These are phyloP conservation scores for Scleroderma bovista DNA, from an alignment of 768 basidiomycete genomes.

Conservation along the genomic window DNA sequence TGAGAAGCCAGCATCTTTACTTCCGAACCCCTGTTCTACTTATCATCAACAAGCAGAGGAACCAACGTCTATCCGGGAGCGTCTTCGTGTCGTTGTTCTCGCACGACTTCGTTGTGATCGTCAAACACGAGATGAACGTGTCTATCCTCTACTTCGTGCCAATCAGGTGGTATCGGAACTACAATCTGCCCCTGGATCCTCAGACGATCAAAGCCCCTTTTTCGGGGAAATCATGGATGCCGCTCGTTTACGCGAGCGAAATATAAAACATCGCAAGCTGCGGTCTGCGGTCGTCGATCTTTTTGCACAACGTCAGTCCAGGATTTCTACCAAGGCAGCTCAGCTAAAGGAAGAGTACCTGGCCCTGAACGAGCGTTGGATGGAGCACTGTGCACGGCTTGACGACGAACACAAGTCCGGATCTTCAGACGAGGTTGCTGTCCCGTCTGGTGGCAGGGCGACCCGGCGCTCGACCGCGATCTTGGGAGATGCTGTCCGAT, in stretches of 20 bases:
- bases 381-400: slow-evolving; percentile 61
- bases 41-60: slow-evolving; percentile 11
- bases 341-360: slow-evolving; percentile 63
- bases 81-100: slow-evolving; percentile 57
- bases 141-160: slow-evolving; percentile 56
- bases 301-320: slow-evolving; percentile 48
- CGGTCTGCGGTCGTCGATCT: slow-evolving; percentile 48
- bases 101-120: slow-evolving; percentile 54
- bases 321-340: slow-evolving; percentile 48
- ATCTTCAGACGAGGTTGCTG: slow-evolving; percentile 33
- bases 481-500: slow-evolving; percentile 84
- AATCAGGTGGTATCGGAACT: slow-evolving; percentile 45
- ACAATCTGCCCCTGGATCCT: slow-evolving; percentile 21
- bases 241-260: slow-evolving; percentile 28
- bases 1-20: slow-evolving; percentile 7
- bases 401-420: slow-evolving; percentile 43
- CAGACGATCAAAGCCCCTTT: slow-evolving; percentile 37
- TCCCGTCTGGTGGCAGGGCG: slow-evolving; percentile 46
- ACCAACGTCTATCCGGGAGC: slow-evolving; percentile 47
- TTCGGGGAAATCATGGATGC: slow-evolving; percentile 44
- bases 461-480: slow-evolving; percentile 68
- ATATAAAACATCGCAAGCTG: slow-evolving; percentile 34
- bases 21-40: background rate
- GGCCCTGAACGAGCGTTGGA: slow-evolving; percentile 65
- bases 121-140: slow-evolving; percentile 56